These are phyloP conservation scores for Nicotiana tomentosiformis DNA, from an alignment of 257 asterid genomes.

Conservation along the genomic window DNA sequence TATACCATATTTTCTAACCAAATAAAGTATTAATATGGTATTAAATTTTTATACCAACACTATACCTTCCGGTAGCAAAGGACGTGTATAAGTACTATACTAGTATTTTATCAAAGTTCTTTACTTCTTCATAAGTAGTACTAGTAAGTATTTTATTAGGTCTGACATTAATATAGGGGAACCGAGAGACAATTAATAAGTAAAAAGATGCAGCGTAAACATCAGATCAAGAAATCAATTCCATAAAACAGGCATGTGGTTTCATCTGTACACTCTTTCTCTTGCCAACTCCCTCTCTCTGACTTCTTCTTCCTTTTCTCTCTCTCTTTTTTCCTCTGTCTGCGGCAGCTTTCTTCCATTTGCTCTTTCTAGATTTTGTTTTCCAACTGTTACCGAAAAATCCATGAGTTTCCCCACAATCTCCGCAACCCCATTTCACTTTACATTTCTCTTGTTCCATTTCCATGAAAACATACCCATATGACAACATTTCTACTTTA, in stretches of 20 bases:
- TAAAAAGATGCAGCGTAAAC: not conserved
- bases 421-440: constrained; percentile 13
- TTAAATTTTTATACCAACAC: too few relatives aligned
- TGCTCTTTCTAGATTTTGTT: not conserved
- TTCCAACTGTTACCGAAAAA: constrained; percentile 7
- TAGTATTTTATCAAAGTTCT: too few relatives aligned
- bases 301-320: constrained; percentile 6
- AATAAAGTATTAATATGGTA: too few relatives aligned
- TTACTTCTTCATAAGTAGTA: too few relatives aligned
- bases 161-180: not conserved
- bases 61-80: too few relatives aligned
- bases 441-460: constrained; percentile 15
- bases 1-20: too few relatives aligned
- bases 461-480: constrained; percentile 6
- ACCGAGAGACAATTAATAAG: not conserved
- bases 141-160: too few relatives aligned
- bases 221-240: constrained; percentile 11
- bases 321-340: constrained; percentile 3
- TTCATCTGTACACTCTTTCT: constrained; percentile 1
- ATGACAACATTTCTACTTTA: constrained; percentile 12
- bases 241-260: constrained; percentile 21
- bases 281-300: constrained; percentile 18
- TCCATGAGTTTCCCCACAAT: constrained; percentile 19
- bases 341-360: constrained; percentile 7
- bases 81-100: too few relatives aligned